These are phyloP conservation scores for Taxillus chinensis DNA, from an alignment of 164 flowering plant genomes.

Conservation along the genomic window DNA sequence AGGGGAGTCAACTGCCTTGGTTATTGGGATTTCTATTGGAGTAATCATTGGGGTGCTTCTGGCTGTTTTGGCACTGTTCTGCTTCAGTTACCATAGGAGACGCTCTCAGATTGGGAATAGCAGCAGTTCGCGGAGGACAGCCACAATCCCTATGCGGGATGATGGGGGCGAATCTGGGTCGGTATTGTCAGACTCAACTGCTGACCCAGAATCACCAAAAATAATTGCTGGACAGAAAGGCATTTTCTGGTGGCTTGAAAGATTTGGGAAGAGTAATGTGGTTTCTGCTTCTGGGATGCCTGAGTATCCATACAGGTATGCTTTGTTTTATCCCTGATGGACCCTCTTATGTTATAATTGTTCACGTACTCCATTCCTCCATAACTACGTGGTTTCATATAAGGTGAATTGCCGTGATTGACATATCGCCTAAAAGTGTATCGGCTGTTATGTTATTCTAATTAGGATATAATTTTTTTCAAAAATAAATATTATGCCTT, in stretches of 20 bases:
- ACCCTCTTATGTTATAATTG: background rate
- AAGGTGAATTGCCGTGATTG: too few relatives aligned
- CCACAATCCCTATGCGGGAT: conserved; percentile 64
- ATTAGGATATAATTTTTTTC: too few relatives aligned
- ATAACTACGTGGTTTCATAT: too few relatives aligned
- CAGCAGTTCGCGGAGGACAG: conserved; percentile 79
- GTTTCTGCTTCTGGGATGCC: conserved; percentile 80
- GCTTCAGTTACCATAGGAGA: conserved; percentile 60
- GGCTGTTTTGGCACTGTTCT: conserved; percentile 59
- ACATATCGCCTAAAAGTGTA: too few relatives aligned
- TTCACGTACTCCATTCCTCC: background rate
- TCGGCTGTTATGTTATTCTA: too few relatives aligned
- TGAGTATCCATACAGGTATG: conserved; percentile 84
- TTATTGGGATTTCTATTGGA: conserved; percentile 84
- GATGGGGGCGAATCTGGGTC: conserved; percentile 72
- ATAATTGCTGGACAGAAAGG: conserved; percentile 21
- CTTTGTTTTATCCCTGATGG: background rate
- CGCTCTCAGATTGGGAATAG: conserved; percentile 76
- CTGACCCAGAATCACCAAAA: conserved; percentile 80
- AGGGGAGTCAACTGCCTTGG: conserved; percentile 61
- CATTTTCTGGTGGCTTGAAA: conserved; percentile 60
- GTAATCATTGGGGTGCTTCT: conserved; percentile 75
- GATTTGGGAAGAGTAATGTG: conserved; percentile 50
- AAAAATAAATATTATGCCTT: too few relatives aligned
- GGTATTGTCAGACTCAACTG: conserved; percentile 70